Base-by-base conservation (phyloP, 1,284 basidiomycete species). In the Tetrapyrgos nigripes region DNA sequence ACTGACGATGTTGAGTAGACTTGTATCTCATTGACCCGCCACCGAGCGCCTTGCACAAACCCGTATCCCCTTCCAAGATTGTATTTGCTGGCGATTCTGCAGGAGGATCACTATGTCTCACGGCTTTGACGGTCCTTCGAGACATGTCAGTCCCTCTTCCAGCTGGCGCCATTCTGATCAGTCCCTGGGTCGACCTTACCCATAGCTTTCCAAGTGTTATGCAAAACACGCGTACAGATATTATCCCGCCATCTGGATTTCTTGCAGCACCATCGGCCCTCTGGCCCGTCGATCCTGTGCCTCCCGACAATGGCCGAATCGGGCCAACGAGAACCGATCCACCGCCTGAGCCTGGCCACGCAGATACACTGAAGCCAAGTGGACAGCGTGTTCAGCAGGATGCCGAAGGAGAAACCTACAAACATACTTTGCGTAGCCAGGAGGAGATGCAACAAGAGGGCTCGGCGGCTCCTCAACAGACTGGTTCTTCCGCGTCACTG, bases 61-160 rank as follows among this genome's bases (percentile, higher is more conserved):
- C 92, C 0, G 80, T 96, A 35, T 76, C 85, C 50, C 87, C 92
- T 0, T 83, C 83, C 8, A 88, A 90, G 61, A 88, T 95, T 49
- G 87, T 96, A 14, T 74, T 93, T 53, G 92, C 91, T 0, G 94
- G 94, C 17, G 94, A 96, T 70, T 93, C 90, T 3, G 93, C 94
- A 0, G 94, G 94, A 10, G 94, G 87, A 1, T 91, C 88, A 1
- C 75, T 95, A 2, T 86, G 84, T 21, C 65, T 94, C 19, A 83
- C 88, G 0, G 75, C 87, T 1, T 74, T 96, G 3, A 88, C 90
- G 31, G 80, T 95, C 29, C 77, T 96, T 4, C 83, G 94, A 9
- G 94, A 97, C 68, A 76, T 90, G 54, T 87, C 85, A 1, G 68
- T 92, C 19, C 87, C 90, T 0, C 76, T 88, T 64, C 93, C 93